Evolutionary conservation across 1,139 yeast genomes (phyloP).

Genomic region (Kazachstania sp.): DNA sequence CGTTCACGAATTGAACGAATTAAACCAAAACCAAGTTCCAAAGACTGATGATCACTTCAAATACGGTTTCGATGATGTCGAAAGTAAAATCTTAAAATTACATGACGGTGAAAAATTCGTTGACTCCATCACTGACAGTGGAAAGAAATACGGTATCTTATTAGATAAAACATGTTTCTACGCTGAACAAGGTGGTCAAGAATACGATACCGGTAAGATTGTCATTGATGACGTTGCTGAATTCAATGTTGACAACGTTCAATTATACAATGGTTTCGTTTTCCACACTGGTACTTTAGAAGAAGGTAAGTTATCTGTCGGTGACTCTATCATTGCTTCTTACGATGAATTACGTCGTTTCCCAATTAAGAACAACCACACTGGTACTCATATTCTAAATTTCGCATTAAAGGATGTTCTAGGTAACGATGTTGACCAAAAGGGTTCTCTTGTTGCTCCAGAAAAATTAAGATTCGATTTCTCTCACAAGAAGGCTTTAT

Average conservation of each 20-base stretch:
- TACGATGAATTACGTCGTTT: slow-evolving; percentile 91
- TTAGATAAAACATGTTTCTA: slow-evolving; percentile 89
- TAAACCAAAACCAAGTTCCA: slow-evolving; percentile 52
- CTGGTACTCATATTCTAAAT: slow-evolving; percentile 94
- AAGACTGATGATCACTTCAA: slow-evolving; percentile 78
- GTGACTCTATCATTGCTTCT: slow-evolving; percentile 71
- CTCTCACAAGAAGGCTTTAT: slow-evolving; percentile 77
- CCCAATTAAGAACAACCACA: slow-evolving; percentile 96
- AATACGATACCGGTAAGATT: slow-evolving; percentile 86
- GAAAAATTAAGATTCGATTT: slow-evolving; percentile 95
- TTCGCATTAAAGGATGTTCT: slow-evolving; percentile 77
- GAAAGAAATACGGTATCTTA: slow-evolving; percentile 65
- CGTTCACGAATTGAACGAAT: slow-evolving; percentile 74
- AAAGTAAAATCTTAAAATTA: slow-evolving; percentile 60
- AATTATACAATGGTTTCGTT: slow-evolving; percentile 87
- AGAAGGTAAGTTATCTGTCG: slow-evolving; percentile 65
- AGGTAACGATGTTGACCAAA: slow-evolving; percentile 87
- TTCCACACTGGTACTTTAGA: slow-evolving; percentile 82
- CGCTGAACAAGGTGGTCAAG: slow-evolving; percentile 99
- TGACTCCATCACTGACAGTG: slow-evolving; percentile 35
- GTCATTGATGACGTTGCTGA: slow-evolving; percentile 83
- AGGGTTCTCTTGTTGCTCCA: slow-evolving; percentile 92
- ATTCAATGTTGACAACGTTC: slow-evolving; percentile 85
- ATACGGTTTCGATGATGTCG: slow-evolving; percentile 56
- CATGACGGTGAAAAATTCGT: slow-evolving; percentile 62